phyloP scores from a whole-genome alignment of 371 early-diverging fungal genomes.

The Cokeromyces recurvatus region DNA sequence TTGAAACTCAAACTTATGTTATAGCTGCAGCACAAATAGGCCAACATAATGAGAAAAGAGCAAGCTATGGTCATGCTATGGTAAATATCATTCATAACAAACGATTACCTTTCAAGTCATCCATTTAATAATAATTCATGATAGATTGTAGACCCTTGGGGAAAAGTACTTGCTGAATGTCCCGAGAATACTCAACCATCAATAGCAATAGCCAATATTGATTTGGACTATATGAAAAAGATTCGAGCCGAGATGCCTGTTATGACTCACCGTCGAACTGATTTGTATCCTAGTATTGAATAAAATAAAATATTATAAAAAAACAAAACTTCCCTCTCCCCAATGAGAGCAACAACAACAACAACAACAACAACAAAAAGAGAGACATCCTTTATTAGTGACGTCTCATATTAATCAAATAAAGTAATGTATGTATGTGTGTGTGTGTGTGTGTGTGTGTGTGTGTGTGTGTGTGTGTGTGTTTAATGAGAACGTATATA shows the following conservation, averaged over 20 bases:
- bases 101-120: background rate
- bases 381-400: too few species aligned
- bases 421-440: too few species aligned
- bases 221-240: slow-evolving; percentile 53
- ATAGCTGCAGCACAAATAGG: slow-evolving; percentile 80
- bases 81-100: slow-evolving; percentile 23
- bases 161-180: slow-evolving; percentile 63
- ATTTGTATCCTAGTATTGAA: slow-evolving; percentile 48
- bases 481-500: too few species aligned
- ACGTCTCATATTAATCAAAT: too few species aligned
- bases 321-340: too few species aligned
- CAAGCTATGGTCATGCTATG: slow-evolving; percentile 80
- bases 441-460: too few species aligned
- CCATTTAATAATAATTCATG: background rate
- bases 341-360: too few species aligned
- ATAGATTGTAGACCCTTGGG: slow-evolving; percentile 50
- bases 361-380: too few species aligned
- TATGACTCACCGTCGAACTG: slow-evolving; percentile 59
- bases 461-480: too few species aligned
- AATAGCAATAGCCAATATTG: slow-evolving; percentile 62
- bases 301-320: slow-evolving; percentile 3
- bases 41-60: slow-evolving; percentile 67
- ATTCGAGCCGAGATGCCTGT: slow-evolving; percentile 76
- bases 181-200: slow-evolving; percentile 32
- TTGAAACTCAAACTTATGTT: slow-evolving; percentile 74